Percentiles rank a stretch among this genome's conserved stretches.
Conservation (phyloP, 306 rosid species). For the Prosopis cineraria region DNA sequence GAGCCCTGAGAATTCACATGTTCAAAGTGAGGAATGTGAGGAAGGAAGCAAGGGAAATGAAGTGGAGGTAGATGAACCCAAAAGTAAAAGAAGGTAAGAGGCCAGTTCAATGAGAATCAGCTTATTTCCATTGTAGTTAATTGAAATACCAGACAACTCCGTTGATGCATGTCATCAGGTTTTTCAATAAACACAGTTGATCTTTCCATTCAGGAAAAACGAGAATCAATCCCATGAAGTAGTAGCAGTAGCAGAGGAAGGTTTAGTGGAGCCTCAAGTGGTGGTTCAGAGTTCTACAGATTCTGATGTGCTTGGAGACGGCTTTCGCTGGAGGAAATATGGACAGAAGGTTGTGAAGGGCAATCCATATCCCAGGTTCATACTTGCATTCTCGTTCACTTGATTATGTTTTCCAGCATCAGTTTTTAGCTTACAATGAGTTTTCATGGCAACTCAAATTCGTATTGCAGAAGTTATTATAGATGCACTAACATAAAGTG, state of each 20-base stretch:
- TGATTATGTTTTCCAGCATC: background rate
- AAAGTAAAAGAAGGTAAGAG: slow-evolving; percentile 73
- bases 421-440: background rate
- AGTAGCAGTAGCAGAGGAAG: slow-evolving; percentile 57
- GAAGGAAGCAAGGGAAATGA: slow-evolving; percentile 68
- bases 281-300: slow-evolving; percentile 65
- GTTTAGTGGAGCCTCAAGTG: slow-evolving; percentile 53
- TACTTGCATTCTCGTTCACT: background rate
- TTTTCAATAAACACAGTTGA: background rate
- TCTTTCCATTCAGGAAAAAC: slow-evolving; percentile 58
- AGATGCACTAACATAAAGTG: slow-evolving; percentile 86
- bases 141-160: background rate
- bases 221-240: slow-evolving; percentile 63
- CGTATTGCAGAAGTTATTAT: slow-evolving; percentile 80
- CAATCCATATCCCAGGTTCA: slow-evolving; percentile 84
- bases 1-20: slow-evolving; percentile 62
- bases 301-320: slow-evolving; percentile 70
- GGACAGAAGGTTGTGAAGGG: slow-evolving; percentile 98
- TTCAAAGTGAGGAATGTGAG: slow-evolving; percentile 69
- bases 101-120: background rate
- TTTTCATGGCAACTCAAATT: background rate
- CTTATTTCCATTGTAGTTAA: background rate
- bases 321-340: slow-evolving; percentile 97
- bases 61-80: slow-evolving; percentile 57
- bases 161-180: background rate